Evolutionary conservation across 805 yeast species (phyloP).

Genomic region (Saccharomyces eubayanus): DNA sequence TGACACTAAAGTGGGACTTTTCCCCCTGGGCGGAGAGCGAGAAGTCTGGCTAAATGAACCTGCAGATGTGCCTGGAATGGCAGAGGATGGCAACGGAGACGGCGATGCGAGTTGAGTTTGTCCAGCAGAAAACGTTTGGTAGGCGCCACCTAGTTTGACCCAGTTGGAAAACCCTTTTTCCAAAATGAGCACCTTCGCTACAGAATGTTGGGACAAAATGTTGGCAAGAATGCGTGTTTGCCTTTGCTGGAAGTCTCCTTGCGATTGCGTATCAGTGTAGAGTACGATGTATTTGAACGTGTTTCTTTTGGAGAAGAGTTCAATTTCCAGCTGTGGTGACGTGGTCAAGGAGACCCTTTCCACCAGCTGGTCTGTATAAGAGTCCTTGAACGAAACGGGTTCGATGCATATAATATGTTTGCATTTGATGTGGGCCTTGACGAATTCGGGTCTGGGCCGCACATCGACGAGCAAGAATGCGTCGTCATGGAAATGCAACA

Average conservation of each 20-base stretch:
- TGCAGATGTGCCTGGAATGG: not conserved
- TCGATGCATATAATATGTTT: slow-evolving; percentile 60
- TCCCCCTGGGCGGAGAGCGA: not conserved
- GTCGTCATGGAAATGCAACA: slow-evolving; percentile 4
- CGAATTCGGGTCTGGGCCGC: slow-evolving; percentile 50
- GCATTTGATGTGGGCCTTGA: slow-evolving; percentile 52
- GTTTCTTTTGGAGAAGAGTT: slow-evolving; percentile 42
- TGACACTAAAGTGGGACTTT: not conserved
- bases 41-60: not conserved
- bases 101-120: not conserved
- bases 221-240: slow-evolving; percentile 5
- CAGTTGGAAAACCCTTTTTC: slow-evolving; percentile 8
- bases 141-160: not conserved
- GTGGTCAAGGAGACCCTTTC: slow-evolving; percentile 48
- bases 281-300: slow-evolving; percentile 56
- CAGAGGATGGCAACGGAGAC: not conserved
- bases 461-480: slow-evolving; percentile 52
- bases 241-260: slow-evolving; percentile 3
- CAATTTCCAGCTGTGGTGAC: slow-evolving; percentile 46
- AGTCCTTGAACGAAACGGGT: slow-evolving; percentile 47
- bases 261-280: slow-evolving; percentile 27
- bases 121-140: not conserved
- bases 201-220: slow-evolving; percentile 5
- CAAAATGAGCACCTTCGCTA: slow-evolving; percentile 4
- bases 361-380: slow-evolving; percentile 49